Conservation (phyloP, 371 early-diverging fungal species). For the Haplosporangium sp. region DNA sequence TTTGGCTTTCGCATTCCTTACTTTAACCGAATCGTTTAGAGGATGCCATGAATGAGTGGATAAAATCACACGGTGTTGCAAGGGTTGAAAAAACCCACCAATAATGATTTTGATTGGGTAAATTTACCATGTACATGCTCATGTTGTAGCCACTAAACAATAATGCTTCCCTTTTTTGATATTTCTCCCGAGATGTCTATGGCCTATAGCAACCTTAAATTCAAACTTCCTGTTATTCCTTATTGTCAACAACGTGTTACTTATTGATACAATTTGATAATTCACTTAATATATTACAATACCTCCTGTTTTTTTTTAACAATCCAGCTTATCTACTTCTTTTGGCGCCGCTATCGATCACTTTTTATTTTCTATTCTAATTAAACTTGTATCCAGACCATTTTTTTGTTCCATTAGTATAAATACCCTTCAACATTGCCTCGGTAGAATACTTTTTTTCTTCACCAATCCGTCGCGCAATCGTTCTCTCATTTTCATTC, state of each 20-base stretch:
- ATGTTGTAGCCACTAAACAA: background rate
- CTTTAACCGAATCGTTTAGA: background rate
- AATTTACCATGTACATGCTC: background rate
- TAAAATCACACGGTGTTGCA: slow-evolving; percentile 10
- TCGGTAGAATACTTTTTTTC: background rate
- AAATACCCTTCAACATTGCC: background rate
- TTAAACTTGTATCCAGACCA: background rate
- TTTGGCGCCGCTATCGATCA: background rate
- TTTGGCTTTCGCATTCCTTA: background rate
- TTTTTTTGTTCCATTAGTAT: background rate
- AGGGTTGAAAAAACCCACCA: background rate
- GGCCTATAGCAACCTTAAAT: background rate
- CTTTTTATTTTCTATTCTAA: background rate
- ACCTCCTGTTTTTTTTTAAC: too few species aligned
- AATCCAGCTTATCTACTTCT: too few species aligned
- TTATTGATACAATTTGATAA: background rate
- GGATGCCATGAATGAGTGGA: slow-evolving; percentile 14
- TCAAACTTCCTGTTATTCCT: background rate
- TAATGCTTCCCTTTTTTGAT: too few species aligned
- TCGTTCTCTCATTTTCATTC: background rate
- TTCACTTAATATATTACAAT: too few species aligned
- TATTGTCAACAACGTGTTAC: background rate
- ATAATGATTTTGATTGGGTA: slow-evolving; percentile 5
- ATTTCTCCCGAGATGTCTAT: too few species aligned
- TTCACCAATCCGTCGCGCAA: slow-evolving; percentile 3